These are phyloP conservation scores for Lanmaoa pseudosensibilis DNA, from an alignment of 768 basidiomycete genomes.

Conservation along the genomic window DNA sequence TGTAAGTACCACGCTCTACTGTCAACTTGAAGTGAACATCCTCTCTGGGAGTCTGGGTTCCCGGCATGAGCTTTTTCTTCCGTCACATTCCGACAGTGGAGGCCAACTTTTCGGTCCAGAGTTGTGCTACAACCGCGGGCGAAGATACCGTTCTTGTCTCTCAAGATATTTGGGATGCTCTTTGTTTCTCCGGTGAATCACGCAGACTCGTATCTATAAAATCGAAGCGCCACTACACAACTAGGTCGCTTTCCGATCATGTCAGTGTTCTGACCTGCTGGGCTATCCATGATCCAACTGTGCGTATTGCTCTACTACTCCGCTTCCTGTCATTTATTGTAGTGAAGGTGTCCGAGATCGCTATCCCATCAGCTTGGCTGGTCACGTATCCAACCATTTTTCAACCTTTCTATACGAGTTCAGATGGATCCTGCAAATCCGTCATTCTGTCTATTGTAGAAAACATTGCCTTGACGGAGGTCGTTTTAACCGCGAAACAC, in stretches of 20 bases:
- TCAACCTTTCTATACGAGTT: conserved; percentile 15
- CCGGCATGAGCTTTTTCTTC: conserved; percentile 40
- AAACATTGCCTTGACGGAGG: conserved; percentile 45
- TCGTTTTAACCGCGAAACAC: conserved; percentile 54
- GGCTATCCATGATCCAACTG: conserved; percentile 39
- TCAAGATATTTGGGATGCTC: conserved; percentile 34
- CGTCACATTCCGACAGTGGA: conserved; percentile 23
- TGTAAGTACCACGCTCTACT: too few relatives aligned
- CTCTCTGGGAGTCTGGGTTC: not conserved
- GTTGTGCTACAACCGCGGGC: conserved; percentile 1
- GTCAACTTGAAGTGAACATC: not conserved
- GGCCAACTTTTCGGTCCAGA: conserved; percentile 31
- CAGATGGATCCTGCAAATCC: conserved; percentile 11
- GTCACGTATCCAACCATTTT: conserved; percentile 39
- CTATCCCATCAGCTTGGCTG: conserved; percentile 44
- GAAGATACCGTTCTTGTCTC: conserved; percentile 34
- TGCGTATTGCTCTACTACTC: conserved; percentile 23
- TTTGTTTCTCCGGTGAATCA: conserved; percentile 13
- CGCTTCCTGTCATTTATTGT: conserved; percentile 23
- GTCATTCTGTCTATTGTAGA: conserved; percentile 25
- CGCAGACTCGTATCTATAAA: conserved; percentile 26
- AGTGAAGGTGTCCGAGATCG: conserved; percentile 33
- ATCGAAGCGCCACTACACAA: conserved; percentile 14
- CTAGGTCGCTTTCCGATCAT: not conserved
- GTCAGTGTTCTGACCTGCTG: conserved; percentile 32